Evolutionary conservation across 2,329 filamentous ascomycete genomes (phyloP), one percentile per base, ranked within the genome.

Genomic region (Nemania sp.): DNA sequence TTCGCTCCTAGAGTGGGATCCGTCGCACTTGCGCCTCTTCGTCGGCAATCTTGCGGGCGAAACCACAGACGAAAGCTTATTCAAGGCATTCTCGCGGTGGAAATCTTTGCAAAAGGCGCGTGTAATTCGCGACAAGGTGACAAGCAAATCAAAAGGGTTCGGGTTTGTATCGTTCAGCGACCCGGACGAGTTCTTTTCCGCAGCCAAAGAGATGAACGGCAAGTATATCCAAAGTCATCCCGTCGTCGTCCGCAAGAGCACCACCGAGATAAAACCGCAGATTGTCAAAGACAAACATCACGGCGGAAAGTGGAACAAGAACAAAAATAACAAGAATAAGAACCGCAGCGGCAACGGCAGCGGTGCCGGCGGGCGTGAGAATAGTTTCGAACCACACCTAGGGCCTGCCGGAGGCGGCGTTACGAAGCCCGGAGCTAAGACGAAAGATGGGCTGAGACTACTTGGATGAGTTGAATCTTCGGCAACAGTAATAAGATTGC

Each of bases 141-240:
- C 93, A 1, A 94, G 89, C 51, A 99, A 99, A 76, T 95, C 90
- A 67, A 96, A 94, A 70, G 94, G 93, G 0, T 99, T 90, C 69
- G 94, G 94, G 2, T 99, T 99, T 68, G 92, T 99, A 51, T 94
- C 90, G 72, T 97, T 99, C 75, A 88, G 86, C 65, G 90, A 97
- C 68, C 90, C 91, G 24, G 94, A 99, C 71, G 92, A 97, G 68
- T 97, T 95, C 71, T 97, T 99, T 78, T 85, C 90, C 66, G 93
- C 94, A 1, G 93, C 91, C 66, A 91, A 94, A 75, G 93, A 97
- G 76, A 97, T 97, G 94, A 90, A 97, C 67, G 92, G 92, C 64
- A 97, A 99, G 76, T 99, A 99, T 74, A 97, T 99, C 69, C 93
- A 96, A 66, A 97, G 91, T 70, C 94, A 97, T 72, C 94, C 94